Base-by-base conservation (phyloP, 805 yeast genomes). In the Nakazawaea siamensis region DNA sequence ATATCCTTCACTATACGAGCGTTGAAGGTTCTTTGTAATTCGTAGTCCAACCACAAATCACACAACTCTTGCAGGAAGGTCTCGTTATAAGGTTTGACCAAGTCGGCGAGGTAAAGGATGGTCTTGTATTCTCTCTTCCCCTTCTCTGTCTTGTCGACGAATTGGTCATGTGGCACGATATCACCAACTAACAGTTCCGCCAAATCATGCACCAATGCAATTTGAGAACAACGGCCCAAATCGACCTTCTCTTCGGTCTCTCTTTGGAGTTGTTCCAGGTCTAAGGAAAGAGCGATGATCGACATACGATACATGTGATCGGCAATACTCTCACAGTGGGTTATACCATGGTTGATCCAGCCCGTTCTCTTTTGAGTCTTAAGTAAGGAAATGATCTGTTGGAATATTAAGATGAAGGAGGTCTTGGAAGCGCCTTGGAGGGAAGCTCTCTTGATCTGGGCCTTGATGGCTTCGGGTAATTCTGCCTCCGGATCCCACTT, bases 251-350 rank as follows among this genome's bases (percentile, higher is more conserved):
- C 55, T 33, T 68, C 58, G 12, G 18, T 12, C 29, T 27, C 29
- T 27, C 12, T 15, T 5, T 28, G 31, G 18, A 40, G 35, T 10
- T 42, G 38, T 18, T 42, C 44, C 11, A 41, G 46, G 14, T 73
- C 72, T 28, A 85, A 68, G 17, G 86, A 56, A 80, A 87, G 73
- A 16, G 90, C 66, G 28, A 86, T 74, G 15, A 88, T 63, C 4
- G 86, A 76, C 96, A 90, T 88, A 38, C 98, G 68, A 54, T 90
- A 88, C 95, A 88, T 88, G 56, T 90, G 97, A 57, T 88, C 97
- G n/a, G 85, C 72, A 34, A 87, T 86, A 34, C 82, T 73, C 56
- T 86, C 84, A 3, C 79, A 76, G 18, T 63, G 48, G 1, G 64
- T 64, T 13, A 64, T 52, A 9, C 73, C 69, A 49, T 73, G 75